Percentiles rank a stretch among this genome's conserved stretches.
phyloP scores from a whole-genome alignment of 2,329 filamentous ascomycete species.

The Hymenotorrendiella dingleyae region DNA sequence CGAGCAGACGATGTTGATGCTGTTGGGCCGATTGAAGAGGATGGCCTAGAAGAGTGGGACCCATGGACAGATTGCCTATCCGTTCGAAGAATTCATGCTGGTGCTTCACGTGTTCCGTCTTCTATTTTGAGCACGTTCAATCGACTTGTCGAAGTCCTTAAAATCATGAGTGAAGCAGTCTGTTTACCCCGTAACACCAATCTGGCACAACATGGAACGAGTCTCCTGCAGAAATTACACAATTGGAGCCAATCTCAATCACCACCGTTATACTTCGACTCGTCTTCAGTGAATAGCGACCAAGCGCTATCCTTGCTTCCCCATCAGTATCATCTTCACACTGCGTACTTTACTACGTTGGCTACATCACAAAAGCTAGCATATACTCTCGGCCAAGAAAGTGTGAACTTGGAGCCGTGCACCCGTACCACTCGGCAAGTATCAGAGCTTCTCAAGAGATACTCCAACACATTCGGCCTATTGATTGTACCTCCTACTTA shows the following conservation, averaged over 20 bases:
- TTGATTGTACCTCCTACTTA: slow-evolving; percentile 36
- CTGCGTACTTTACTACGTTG: slow-evolving; percentile 27
- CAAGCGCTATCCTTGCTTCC: slow-evolving; percentile 22
- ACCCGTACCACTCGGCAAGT: slow-evolving; percentile 33
- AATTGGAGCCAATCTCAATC: slow-evolving; percentile 23
- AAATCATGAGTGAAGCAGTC: slow-evolving; percentile 26
- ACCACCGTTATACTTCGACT: slow-evolving; percentile 20
- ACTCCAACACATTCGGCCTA: slow-evolving; percentile 36
- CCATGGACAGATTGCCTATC: slow-evolving; percentile 55
- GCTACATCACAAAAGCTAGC: slow-evolving; percentile 23
- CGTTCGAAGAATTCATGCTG: slow-evolving; percentile 26
- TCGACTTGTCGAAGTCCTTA: slow-evolving; percentile 28
- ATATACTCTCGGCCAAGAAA: slow-evolving; percentile 13
- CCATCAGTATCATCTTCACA: slow-evolving; percentile 29
- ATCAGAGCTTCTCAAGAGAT: slow-evolving; percentile 31
- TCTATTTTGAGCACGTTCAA: slow-evolving; percentile 31
- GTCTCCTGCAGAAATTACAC: slow-evolving; percentile 23
- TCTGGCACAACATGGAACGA: slow-evolving; percentile 16
- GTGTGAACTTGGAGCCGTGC: slow-evolving; percentile 25
- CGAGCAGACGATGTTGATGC: slow-evolving; percentile 40
- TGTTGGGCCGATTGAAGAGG: slow-evolving; percentile 49
- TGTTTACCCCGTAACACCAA: slow-evolving; percentile 13
- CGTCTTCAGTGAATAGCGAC: slow-evolving; percentile 14
- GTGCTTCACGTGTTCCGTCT: slow-evolving; percentile 26
- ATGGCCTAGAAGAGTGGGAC: slow-evolving; percentile 69